These are phyloP conservation scores for Xeromyces bisporus DNA, from an alignment of 495 filamentous ascomycete species.

Conservation along the genomic window DNA sequence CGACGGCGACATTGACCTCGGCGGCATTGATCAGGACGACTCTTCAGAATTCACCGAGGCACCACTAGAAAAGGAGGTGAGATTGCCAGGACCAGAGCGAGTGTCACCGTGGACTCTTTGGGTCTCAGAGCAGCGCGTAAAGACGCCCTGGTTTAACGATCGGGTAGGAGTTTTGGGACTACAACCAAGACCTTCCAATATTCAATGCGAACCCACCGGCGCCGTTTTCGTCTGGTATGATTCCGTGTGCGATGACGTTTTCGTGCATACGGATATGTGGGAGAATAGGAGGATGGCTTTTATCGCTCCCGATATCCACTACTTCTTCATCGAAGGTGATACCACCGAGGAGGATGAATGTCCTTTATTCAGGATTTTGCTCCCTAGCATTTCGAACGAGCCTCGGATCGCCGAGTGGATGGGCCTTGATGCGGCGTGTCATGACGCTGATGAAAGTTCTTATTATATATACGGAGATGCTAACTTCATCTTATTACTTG, in stretches of 20 bases:
- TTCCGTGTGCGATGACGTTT: background rate
- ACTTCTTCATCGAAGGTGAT: conserved; percentile 10
- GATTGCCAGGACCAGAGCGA: background rate
- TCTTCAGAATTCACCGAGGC: background rate
- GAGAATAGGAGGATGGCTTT: conserved; percentile 4
- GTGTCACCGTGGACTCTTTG: background rate
- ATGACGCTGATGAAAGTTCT: background rate
- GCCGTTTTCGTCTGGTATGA: background rate
- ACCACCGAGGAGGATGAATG: too few species aligned
- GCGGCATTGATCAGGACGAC: background rate
- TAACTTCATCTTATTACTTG: conserved; percentile 5
- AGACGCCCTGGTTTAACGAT: background rate
- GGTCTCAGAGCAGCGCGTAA: background rate
- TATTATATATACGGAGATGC: conserved; percentile 4
- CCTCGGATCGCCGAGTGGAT: too few species aligned
- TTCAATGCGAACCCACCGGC: too few species aligned
- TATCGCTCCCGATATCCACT: conserved; percentile 6
- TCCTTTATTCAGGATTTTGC: conserved; percentile 8
- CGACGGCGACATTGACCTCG: too few species aligned
- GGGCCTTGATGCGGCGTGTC: too few species aligned
- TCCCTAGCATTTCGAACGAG: conserved; percentile 2
- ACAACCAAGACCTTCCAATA: background rate
- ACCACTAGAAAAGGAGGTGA: too few species aligned
- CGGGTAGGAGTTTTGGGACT: background rate
- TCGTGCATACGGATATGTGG: background rate